Evolutionary conservation across 2,329 filamentous ascomycete genomes (phyloP), one percentile per base, ranked within the genome.

Genomic region (Akanthomyces muscarius): DNA sequence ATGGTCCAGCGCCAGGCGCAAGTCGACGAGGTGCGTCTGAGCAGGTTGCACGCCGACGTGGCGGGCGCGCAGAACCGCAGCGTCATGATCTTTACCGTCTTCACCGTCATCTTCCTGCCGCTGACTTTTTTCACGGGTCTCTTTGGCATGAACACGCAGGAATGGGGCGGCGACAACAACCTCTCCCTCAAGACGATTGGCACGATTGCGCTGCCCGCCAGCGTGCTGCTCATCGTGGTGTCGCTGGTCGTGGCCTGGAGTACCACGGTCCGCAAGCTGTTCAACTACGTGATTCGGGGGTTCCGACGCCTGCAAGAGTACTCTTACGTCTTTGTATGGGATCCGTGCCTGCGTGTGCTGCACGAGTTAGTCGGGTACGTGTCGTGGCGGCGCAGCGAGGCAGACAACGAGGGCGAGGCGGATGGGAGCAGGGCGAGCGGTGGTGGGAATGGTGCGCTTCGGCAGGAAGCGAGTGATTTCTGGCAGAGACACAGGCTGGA

Each of bases 1-100:
- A 86, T 89, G 79, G 85, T 86, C 47, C 86, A 88, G 69, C 84
- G 86, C 18, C 85, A 88, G 68, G 85, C 86, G 0, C 86, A 88
- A 68, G 84, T 89, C 2, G 85, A 88, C 68, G 86, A 89, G 70
- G 85, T 87, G 10, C 82, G 85, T 28, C 81, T 86, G 71, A 86
- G 85, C 28, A 77, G 86, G 1, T 76, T 86, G 62, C 84, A 88
- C 67, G 85, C 86, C 1, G 85, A 88, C 66, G 80, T 87, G 0
- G 85, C 86, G 0, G 84, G 83, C 63, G 81, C 82, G 10, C 86
- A 88, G 71, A 86, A 84, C 62, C 77, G 85, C 28, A 85, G 85
- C 18, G 81, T 88, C 63, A 86, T 88, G 82, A 86, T 88, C 65
- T 88, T 89, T 71, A 88, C 85, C 10, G 85, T 79, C 0, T 85